Percentiles rank a stretch among this genome's conserved stretches.
Conservation (phyloP, 179 eudicot genomes). For the Spergularia azorica region DNA sequence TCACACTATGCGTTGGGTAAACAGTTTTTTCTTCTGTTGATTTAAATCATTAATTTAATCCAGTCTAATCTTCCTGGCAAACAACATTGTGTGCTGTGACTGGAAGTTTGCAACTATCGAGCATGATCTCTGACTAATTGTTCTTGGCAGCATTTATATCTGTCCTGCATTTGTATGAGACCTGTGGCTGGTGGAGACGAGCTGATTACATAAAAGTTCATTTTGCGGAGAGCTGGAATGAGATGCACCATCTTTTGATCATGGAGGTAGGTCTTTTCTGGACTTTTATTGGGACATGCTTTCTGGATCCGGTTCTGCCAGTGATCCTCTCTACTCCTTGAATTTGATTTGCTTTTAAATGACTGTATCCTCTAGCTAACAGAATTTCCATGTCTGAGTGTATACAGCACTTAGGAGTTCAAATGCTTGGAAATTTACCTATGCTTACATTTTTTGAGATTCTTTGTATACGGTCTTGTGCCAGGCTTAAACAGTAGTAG, state of each 20-base stretch:
- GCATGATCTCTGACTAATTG: constrained; percentile 18
- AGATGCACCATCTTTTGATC: constrained; percentile 98
- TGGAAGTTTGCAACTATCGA: neutral
- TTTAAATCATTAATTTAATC: no score
- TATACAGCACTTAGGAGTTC: neutral
- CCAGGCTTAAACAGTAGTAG: neutral
- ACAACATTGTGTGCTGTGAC: neutral
- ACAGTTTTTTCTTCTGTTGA: no score
- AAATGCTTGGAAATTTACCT: constrained; percentile 11
- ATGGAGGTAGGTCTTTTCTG: constrained; percentile 73
- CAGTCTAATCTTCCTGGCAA: neutral
- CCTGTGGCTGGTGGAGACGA: constrained; percentile 99
- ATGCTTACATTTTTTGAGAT: neutral
- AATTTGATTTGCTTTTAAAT: neutral
- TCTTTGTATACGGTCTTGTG: neutral
- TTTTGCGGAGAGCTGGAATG: constrained; percentile 99
- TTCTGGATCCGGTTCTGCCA: constrained; percentile 10
- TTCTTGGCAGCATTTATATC: constrained; percentile 83
- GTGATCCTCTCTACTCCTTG: neutral
- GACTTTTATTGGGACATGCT: neutral
- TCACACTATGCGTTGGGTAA: no score
- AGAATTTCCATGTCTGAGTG: neutral
- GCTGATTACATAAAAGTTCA: constrained; percentile 98
- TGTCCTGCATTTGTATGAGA: constrained; percentile 94
- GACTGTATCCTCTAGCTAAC: neutral